Base-by-base conservation (phyloP, 495 filamentous ascomycete genomes). In the Penicillium manginii region DNA sequence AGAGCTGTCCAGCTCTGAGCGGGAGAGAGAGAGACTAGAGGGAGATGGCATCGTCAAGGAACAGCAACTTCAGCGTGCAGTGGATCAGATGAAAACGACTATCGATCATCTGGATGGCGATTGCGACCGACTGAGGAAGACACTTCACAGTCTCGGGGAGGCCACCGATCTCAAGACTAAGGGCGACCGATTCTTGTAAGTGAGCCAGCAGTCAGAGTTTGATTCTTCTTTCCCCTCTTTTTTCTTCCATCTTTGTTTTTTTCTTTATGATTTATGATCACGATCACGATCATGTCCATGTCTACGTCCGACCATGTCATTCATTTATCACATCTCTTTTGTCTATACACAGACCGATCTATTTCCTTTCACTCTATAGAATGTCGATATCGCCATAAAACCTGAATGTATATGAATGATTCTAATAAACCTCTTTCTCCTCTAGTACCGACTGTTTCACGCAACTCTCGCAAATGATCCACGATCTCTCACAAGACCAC, bases 111-210 rank as follows among this genome's bases (percentile, higher is more conserved):
- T 87, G 51, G 80, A 79, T 37, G 69, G 71, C 11, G 85, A 88
- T 58, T 84, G 84, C 60, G 79, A 75, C 40, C 81, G 79, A 43
- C 63, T 88, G 62, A 77, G 81, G 55, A 85, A 84, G 69, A 78
- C 84, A 46, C 71, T 85, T 4, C 78, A 82, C 57, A 81, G 78
- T 47, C 80, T 86, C 42, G 84, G 83, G 37, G 83, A 86, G 61
- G 79, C 82, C 43, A 81, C 79, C 52, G 85, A 86, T 65, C 77
- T 86, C 43, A 84, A 83, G 64, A 81, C 73, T 45, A 84, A 83
- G 62, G 84, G 82, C 57, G 84, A 86, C 69, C 70, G 75, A 69
- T 87, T 82, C 74, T 87, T 85, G 83, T 86, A 82, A 85, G 84
- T 84, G 65, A 64, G 65, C 70, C 64, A 58, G 58, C 60, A 53